Base-by-base conservation (phyloP, 257 asterid genomes). In the Plectranthus barbatus region DNA sequence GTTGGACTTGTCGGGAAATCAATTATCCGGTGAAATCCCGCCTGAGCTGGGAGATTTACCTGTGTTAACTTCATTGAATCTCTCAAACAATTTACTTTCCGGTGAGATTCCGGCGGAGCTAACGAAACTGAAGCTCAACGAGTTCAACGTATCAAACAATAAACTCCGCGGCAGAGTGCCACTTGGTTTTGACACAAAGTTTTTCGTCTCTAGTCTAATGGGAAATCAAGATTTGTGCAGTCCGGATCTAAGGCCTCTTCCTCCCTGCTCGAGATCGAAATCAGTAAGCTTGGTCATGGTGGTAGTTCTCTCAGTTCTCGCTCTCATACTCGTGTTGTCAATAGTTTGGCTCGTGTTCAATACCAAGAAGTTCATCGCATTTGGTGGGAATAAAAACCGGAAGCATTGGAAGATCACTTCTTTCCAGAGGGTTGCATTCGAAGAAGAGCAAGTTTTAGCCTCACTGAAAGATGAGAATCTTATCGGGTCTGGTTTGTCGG, bases 111-210 rank as follows among this genome's bases (percentile, higher is more conserved):
- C 97, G 0, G 50, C 4, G 15, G 80, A 70, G 52, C 70, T 90
- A 63, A 63, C 85, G 21, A 80, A 84, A 29, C 81, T 87, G 49
- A 85, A 79, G 80, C 81, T 90, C 58, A 84, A 76, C 71, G 80
- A 64, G 67, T 87, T 90, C 58, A 80, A 87, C 50, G 66, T 90
- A 31, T 87, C 97, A 1, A 75, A 84, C 66, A 91, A 91, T 64
- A 81, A 72, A 83, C 95, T 91, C 58, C 78, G 76, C 7, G 98
- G 98, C 21, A 66, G 52, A 74, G 82, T 91, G 9, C 98, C 98
- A 14, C 53, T 36, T 26, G 81, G 74, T 37, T 86, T 88, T 5
- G 77, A 80, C 12, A 63, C 72, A 15, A 70, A 76, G 40, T 47
- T 72, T 42, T 84, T 71, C 17, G 13, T 75, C 6, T 64, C 86